Conservation (phyloP, 768 basidiomycete genomes). For the Suillus lakei region DNA sequence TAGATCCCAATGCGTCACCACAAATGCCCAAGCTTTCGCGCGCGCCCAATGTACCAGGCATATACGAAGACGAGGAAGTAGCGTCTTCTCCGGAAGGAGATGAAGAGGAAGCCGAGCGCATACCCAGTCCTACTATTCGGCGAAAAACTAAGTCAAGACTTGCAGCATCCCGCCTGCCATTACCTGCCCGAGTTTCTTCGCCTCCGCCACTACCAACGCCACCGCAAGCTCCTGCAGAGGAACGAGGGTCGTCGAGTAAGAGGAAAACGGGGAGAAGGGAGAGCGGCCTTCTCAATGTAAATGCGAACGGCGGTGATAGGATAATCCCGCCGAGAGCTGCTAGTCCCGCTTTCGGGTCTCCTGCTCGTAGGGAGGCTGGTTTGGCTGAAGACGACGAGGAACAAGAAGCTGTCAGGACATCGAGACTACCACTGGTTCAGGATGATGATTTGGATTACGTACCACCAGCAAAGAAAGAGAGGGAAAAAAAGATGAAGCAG, state of each 20-base stretch:
- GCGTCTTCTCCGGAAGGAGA: slow-evolving; percentile 45
- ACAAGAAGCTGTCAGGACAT: slow-evolving; percentile 36
- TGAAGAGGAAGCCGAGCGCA: slow-evolving; percentile 43
- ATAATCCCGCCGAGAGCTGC: slow-evolving; percentile 56
- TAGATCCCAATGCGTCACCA: slow-evolving; percentile 49
- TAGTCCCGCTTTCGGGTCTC: slow-evolving; percentile 73
- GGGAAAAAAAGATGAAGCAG: slow-evolving; percentile 33
- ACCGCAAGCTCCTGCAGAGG: slow-evolving; percentile 38
- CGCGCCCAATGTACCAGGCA: slow-evolving; percentile 67
- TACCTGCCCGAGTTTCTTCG: slow-evolving; percentile 48
- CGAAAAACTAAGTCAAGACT: slow-evolving; percentile 53
- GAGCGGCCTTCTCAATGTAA: slow-evolving; percentile 60
- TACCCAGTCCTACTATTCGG: slow-evolving; percentile 41
- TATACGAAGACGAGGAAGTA: slow-evolving; percentile 70
- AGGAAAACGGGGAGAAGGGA: slow-evolving; percentile 38
- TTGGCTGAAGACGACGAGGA: slow-evolving; percentile 64
- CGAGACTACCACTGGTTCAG: slow-evolving; percentile 13
- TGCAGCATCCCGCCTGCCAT: slow-evolving; percentile 52
- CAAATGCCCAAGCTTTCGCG: slow-evolving; percentile 63
- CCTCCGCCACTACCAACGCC: slow-evolving; percentile 42
- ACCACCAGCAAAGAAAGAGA: slow-evolving; percentile 48
- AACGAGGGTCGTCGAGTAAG: slow-evolving; percentile 36
- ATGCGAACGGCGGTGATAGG: slow-evolving; percentile 38
- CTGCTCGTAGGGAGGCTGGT: slow-evolving; percentile 56
- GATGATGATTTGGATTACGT: slow-evolving; percentile 27